Evolutionary conservation across 306 rosid species (phyloP).

Genomic region (Prunus mira): DNA sequence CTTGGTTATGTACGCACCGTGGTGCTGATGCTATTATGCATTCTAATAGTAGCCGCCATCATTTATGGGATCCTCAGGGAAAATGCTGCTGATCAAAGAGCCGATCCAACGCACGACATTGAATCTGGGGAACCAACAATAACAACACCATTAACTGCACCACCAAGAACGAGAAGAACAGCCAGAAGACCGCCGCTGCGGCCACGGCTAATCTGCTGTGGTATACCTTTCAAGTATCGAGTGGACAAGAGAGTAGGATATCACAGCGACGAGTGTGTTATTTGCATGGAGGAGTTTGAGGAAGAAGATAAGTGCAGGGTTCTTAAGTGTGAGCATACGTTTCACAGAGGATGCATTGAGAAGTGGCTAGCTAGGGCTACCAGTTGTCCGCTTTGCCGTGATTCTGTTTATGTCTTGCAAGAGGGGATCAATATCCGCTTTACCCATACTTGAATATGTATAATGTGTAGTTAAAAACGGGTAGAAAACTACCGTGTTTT

Average conservation of each 20-base stretch:
- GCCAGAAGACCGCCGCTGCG: background rate
- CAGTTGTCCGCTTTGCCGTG: constrained; percentile 23
- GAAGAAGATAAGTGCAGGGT: constrained; percentile 16
- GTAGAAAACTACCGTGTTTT: too few relatives aligned
- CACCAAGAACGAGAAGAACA: background rate
- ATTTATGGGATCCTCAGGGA: background rate
- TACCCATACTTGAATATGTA: background rate
- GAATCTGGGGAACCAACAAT: background rate
- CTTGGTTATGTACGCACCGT: too few relatives aligned
- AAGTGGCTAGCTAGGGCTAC: constrained; percentile 12
- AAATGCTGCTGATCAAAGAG: background rate
- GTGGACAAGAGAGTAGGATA: background rate
- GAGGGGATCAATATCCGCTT: background rate
- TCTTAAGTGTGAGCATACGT: constrained; percentile 13
- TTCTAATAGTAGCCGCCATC: background rate
- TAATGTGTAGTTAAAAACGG: background rate
- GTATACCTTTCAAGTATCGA: background rate
- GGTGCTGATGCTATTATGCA: background rate
- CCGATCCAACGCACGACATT: background rate
- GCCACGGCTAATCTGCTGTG: background rate
- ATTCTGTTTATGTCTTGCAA: background rate
- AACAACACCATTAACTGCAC: background rate
- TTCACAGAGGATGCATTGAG: constrained; percentile 10
- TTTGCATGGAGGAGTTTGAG: constrained; percentile 25
- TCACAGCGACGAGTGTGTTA: background rate